Percentiles rank a stretch among this genome's conserved stretches.
phyloP scores from a whole-genome alignment of 164 flowering plant genomes.

The Protea cynaroides region DNA sequence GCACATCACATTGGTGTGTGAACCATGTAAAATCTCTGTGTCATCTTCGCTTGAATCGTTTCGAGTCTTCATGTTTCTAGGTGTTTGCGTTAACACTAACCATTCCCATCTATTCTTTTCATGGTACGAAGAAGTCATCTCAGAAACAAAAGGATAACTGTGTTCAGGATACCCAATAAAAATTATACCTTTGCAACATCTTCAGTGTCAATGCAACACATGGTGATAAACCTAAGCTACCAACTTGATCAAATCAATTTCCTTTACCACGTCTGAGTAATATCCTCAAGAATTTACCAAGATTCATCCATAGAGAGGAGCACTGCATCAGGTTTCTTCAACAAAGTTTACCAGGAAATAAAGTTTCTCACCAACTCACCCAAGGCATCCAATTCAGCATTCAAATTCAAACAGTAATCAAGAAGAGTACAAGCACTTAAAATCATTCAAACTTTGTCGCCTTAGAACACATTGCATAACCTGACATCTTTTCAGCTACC shows the following conservation, averaged over 20 bases:
- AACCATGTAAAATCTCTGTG: no score
- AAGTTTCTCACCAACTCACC: slow-evolving; percentile 86
- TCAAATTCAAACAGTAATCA: slow-evolving; percentile 65
- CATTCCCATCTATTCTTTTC: slow-evolving; percentile 1
- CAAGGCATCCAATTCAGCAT: slow-evolving; percentile 72
- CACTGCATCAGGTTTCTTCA: slow-evolving; percentile 72
- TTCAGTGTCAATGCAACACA: slow-evolving; percentile 23
- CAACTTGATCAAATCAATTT: slow-evolving; percentile 46
- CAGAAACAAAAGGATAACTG: slow-evolving; percentile 7
- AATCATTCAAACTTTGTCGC: slow-evolving; percentile 83
- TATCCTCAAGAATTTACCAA: slow-evolving; percentile 33
- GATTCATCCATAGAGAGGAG: slow-evolving; percentile 44
- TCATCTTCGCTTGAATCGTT: no score
- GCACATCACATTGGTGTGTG: no score
- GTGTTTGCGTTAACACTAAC: no score
- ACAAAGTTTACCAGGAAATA: slow-evolving; percentile 76
- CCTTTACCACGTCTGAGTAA: slow-evolving; percentile 37
- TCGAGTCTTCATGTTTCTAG: no score
- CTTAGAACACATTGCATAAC: slow-evolving; percentile 94
- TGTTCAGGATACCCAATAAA: slow-evolving; percentile 19
- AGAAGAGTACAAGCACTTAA: slow-evolving; percentile 76
- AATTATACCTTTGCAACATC: slow-evolving; percentile 9
- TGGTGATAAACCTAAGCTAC: slow-evolving; percentile 47
- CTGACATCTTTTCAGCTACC: slow-evolving; percentile 63
- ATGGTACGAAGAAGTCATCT: slow-evolving; percentile 3